Base-by-base conservation (phyloP, 1,284 basidiomycete species). In the Ceratobasidium sp. region DNA sequence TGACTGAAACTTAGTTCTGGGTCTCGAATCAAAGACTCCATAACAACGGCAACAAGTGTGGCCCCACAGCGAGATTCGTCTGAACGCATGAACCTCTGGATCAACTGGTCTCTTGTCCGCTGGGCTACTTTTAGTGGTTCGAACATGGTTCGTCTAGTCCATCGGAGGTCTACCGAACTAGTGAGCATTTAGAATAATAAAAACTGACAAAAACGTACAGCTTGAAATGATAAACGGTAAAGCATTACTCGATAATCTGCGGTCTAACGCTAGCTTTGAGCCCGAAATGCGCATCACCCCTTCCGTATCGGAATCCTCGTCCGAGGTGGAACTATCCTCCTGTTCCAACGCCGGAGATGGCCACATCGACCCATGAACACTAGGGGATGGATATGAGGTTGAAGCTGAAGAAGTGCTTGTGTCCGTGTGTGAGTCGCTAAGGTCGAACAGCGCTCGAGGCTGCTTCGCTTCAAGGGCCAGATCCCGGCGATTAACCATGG, bases 311-410 rank as follows among this genome's bases (percentile, higher is more conserved):
- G 69, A 49, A 46, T 60, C 69, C 20, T 72, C 49, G 33, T 28
- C 39, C 39, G 63, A n/a, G 71, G 46, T 3, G 70, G 40, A n/a
- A 42, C 72, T 56, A 33, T 68, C 68, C 49, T 75, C 61, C 33
- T 61, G n/a, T 68, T 28, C 77, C 5, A 39, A 33, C 53, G 44
- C 68, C 60, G 69, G 46, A 15, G 78, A 67, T 33, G 64, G 70
- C 13, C 18, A 15, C 7, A 63, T 20, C n/a, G 53, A 23, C 15
- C 53, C 53, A 7, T 55, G 53, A 23, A 5, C 4, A 20, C 53
- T 15, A n/a, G n/a, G n/a, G 4, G 53, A 15, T 55, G 53, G 4
- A 4, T 20, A 20, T 23, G 53, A 55, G 53, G 44, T 46, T 46
- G 44, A 46, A 46, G 6, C 6, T 13, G 44, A 46, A 46, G 44